phyloP scores from a whole-genome alignment of 1,284 basidiomycete species.

The Puccinia horiana region DNA sequence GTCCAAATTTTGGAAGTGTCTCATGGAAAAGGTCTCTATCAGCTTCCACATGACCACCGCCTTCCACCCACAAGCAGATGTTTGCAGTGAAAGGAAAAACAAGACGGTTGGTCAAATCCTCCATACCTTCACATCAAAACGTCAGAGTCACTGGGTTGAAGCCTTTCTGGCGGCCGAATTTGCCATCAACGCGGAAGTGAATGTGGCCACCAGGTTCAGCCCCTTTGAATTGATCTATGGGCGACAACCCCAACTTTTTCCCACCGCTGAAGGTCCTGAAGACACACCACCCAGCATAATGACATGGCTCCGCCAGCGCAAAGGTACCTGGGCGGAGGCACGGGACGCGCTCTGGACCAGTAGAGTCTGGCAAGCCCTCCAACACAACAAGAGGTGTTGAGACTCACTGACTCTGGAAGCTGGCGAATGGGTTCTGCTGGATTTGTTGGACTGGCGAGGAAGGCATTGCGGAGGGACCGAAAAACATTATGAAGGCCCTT shows the following conservation, averaged over 20 bases:
- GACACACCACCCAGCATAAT: not conserved
- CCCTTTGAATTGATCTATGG: constrained; percentile 51
- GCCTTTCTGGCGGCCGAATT: constrained; percentile 47
- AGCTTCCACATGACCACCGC: not conserved
- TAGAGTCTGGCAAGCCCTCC: not conserved
- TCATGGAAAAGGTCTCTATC: constrained; percentile 11
- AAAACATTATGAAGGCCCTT: not conserved
- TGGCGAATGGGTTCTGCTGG: not conserved
- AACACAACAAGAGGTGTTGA: not conserved
- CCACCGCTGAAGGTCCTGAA: constrained; percentile 10
- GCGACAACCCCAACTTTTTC: not conserved
- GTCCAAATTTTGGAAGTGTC: constrained; percentile 53
- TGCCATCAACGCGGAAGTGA: constrained; percentile 51
- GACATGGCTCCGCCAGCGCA: not conserved
- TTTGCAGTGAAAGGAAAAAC: constrained; percentile 51
- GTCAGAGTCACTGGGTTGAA: constrained; percentile 52
- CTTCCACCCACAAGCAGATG: constrained; percentile 54
- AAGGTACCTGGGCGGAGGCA: not conserved
- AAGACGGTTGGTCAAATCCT: constrained; percentile 58
- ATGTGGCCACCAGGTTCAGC: constrained; percentile 50
- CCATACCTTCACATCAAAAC: constrained; percentile 50
- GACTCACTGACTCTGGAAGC: not conserved
- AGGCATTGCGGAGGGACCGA: not conserved
- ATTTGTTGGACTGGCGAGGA: not conserved
- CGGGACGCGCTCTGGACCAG: not conserved